Conservation (phyloP, 1,139 yeast species). For the Kodamaea plutei region DNA sequence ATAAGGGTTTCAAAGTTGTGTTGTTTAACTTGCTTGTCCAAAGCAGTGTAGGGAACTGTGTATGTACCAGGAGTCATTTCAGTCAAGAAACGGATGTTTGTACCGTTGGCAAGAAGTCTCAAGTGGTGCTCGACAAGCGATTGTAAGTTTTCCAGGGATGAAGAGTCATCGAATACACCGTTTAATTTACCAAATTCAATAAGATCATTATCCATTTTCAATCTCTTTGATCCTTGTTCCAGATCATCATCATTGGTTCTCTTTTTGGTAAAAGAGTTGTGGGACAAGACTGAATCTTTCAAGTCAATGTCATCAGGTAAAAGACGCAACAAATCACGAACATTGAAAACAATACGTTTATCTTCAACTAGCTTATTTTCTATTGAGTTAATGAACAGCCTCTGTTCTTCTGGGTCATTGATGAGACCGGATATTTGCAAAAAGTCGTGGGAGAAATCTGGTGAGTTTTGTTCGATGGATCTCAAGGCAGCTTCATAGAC, state of each 20-base stretch:
- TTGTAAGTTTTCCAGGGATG: conserved; percentile 5
- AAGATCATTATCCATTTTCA: conserved; percentile 22
- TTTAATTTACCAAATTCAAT: conserved; percentile 2
- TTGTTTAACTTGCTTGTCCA: conserved; percentile 46
- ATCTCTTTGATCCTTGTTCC: conserved; percentile 29
- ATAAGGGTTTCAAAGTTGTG: conserved; percentile 59
- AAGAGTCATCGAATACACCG: conserved; percentile 22
- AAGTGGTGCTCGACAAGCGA: conserved; percentile 42
- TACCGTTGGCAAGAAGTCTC: conserved; percentile 43
- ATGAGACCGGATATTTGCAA: conserved; percentile 35
- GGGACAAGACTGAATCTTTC: conserved; percentile 44
- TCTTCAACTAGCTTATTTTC: conserved; percentile 39
- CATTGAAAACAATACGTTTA: conserved; percentile 43
- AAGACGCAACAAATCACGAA: conserved; percentile 48
- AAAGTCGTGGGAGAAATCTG: conserved; percentile 32
- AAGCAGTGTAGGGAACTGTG: conserved; percentile 38
- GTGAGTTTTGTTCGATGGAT: conserved; percentile 55
- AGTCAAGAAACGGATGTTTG: conserved; percentile 16
- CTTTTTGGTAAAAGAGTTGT: conserved; percentile 25
- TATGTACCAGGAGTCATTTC: conserved; percentile 41
- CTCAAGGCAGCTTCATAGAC: conserved; percentile 60
- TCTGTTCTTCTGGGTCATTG: conserved; percentile 38
- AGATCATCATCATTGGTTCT: conserved; percentile 21
- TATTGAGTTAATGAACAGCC: conserved; percentile 22
- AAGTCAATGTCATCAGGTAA: conserved; percentile 46